phyloP scores from a whole-genome alignment of 1,284 basidiomycete genomes.

The Sporisorium scitamineum region DNA sequence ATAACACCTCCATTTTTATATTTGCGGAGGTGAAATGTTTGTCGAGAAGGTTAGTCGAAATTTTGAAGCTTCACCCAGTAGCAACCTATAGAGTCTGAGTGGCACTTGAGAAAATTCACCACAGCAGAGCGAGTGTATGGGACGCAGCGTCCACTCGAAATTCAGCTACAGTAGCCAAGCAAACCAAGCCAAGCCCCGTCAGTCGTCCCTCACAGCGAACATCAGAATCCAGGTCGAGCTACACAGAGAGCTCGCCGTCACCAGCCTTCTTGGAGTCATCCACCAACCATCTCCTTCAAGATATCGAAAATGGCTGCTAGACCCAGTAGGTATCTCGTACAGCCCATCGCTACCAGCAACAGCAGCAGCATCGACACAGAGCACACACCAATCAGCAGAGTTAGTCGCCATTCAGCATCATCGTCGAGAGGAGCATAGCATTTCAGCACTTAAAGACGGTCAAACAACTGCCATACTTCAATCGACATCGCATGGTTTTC shows the following conservation, averaged over 20 bases:
- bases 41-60: not conserved
- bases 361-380: slow-evolving; percentile 10
- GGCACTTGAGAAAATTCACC: not conserved
- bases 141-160: not conserved
- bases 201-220: not conserved
- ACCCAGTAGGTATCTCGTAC: slow-evolving; percentile 55
- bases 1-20: not conserved
- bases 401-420: slow-evolving; percentile 4
- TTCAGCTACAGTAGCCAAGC: not conserved
- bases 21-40: not conserved
- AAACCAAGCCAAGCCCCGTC: not conserved
- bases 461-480: not conserved
- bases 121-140: slow-evolving; percentile 18
- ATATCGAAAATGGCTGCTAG: slow-evolving; percentile 62
- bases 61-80: not conserved
- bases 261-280: slow-evolving; percentile 52
- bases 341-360: slow-evolving; percentile 19
- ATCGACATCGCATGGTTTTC: not conserved
- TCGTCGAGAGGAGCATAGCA: slow-evolving; percentile 1
- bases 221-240: slow-evolving; percentile 19
- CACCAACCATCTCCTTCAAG: slow-evolving; percentile 58
- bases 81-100: too few species aligned
- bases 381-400: slow-evolving; percentile 1
- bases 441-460: not conserved
- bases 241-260: slow-evolving; percentile 43